Evolutionary conservation across 768 basidiomycete species (phyloP).

Genomic region (Termitomyces sp.): DNA sequence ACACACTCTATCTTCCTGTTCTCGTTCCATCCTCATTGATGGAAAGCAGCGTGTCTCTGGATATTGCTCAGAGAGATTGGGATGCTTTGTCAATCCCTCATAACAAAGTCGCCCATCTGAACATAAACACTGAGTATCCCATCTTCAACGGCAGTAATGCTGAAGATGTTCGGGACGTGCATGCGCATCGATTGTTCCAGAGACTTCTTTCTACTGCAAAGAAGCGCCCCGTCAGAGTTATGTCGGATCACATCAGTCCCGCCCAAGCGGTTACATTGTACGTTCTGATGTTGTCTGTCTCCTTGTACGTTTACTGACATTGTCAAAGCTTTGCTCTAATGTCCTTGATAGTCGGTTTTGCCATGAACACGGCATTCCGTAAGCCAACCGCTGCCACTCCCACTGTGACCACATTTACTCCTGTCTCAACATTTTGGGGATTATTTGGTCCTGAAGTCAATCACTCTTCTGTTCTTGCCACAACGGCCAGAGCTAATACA

Average conservation of each 20-base stretch:
- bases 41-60: constrained; percentile 16
- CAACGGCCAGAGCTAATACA: constrained; percentile 23
- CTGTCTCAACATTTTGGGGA: constrained; percentile 31
- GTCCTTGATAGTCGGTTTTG: constrained; percentile 60
- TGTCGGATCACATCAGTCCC: constrained; percentile 39
- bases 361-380: constrained; percentile 46
- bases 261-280: constrained; percentile 64
- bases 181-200: constrained; percentile 39
- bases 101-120: constrained; percentile 33
- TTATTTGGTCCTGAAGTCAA: constrained; percentile 34
- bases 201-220: constrained; percentile 32
- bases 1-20: constrained; percentile 56
- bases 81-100: constrained; percentile 35
- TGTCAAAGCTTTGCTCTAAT: constrained; percentile 56
- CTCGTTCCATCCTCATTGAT: constrained; percentile 25
- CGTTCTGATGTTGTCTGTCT: constrained; percentile 19
- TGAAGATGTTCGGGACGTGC: constrained; percentile 33
- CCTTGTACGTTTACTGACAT: constrained; percentile 1
- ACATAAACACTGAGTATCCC: constrained; percentile 21
- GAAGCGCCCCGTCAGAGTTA: constrained; percentile 30
- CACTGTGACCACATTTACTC: constrained; percentile 23
- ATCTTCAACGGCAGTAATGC: constrained; percentile 45
- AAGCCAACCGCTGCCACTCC: constrained; percentile 22
- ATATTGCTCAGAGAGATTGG: constrained; percentile 36
- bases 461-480: constrained; percentile 25